These are phyloP conservation scores for Fusarium transvaalense DNA, from an alignment of 2,329 filamentous ascomycete genomes.

Conservation along the genomic window DNA sequence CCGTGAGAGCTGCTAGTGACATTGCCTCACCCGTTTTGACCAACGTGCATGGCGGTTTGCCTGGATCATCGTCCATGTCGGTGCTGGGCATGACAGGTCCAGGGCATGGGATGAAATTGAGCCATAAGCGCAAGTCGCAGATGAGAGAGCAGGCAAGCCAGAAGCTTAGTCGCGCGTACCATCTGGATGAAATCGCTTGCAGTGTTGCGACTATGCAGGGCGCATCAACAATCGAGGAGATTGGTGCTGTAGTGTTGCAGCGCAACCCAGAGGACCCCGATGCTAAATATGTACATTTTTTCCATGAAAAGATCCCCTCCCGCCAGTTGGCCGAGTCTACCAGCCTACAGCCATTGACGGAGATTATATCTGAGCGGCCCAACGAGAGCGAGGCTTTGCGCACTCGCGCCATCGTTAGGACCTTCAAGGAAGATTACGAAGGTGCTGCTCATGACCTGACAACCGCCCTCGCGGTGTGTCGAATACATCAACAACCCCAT, in stretches of 20 bases:
- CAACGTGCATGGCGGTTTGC: slow-evolving; percentile 61
- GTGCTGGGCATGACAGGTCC: slow-evolving; percentile 56
- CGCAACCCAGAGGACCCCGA: slow-evolving; percentile 76
- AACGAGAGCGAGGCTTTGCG: slow-evolving; percentile 75
- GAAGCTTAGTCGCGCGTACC: slow-evolving; percentile 81
- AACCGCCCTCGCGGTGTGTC: slow-evolving; percentile 68
- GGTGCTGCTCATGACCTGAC: slow-evolving; percentile 79
- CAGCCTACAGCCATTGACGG: slow-evolving; percentile 73
- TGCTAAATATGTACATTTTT: slow-evolving; percentile 91
- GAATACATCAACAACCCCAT: slow-evolving; percentile 67
- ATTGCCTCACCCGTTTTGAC: slow-evolving; percentile 74
- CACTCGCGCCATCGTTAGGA: slow-evolving; percentile 79
- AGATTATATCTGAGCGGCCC: slow-evolving; percentile 74
- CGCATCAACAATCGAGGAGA: slow-evolving; percentile 80
- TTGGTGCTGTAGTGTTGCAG: slow-evolving; percentile 79
- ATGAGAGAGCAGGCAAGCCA: slow-evolving; percentile 85
- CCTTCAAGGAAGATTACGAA: slow-evolving; percentile 80
- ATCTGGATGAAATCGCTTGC: slow-evolving; percentile 84
- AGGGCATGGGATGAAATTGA: slow-evolving; percentile 74
- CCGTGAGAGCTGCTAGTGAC: slow-evolving; percentile 81
- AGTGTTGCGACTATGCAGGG: slow-evolving; percentile 88
- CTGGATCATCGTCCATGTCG: slow-evolving; percentile 37
- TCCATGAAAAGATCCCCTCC: slow-evolving; percentile 89
- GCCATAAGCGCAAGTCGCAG: slow-evolving; percentile 79
- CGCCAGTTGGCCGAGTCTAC: slow-evolving; percentile 79